Base-by-base conservation (phyloP, 768 basidiomycete genomes). In the Tricholoma sp. region DNA sequence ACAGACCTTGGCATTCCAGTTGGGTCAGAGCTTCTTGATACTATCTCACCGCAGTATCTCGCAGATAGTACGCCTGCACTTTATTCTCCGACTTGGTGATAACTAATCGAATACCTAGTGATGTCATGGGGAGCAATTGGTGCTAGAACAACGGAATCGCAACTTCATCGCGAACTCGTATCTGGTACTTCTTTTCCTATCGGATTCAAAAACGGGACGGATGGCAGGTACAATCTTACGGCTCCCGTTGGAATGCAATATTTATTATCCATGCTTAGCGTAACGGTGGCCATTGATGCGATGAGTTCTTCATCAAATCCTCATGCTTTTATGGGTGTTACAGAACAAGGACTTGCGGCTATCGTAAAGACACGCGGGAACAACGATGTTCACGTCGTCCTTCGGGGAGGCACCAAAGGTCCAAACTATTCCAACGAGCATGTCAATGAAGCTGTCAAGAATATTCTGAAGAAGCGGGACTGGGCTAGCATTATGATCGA, bases 151-250 rank as follows among this genome's bases (percentile, higher is more conserved):
- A 99, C 97, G 35, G 97, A 99, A 72, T 92, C 90, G 3, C 96
- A 98, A 72, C 84, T 99, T 7, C 97, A 98, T 68, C 87, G 97
- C 57, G 97, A 98, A 72, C 87, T 98, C 46, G 94, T 94, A 4
- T 94, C 90, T 3, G 96, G 95, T 67, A 88, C 91, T 22, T 97
- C 95, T 52, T 98, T 97, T 86, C 95, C 97, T 19, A 93, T 98
- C 61, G 92, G 94, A 8, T 99, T 99, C 86, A 99, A 99, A 74
- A 99, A 99, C 70, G 96, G 97, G 54, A 99, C 97, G 3, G 96
- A 98, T 71, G 97, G 97, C 55, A 86, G 85, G 83, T 83, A 61
- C 55, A 71, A 55, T 51, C 52, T 43, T 14, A 10, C 50, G 8
- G 7, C 56, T 57, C 27, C 27, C 9, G 52, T 22, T 59, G 1